A percentile compares a stretch with the other conserved stretches of the same genome.
These are phyloP conservation scores for Globisporangium abappressorium DNA, from an alignment of 352 stramenopile species.

Conservation along the genomic window DNA sequence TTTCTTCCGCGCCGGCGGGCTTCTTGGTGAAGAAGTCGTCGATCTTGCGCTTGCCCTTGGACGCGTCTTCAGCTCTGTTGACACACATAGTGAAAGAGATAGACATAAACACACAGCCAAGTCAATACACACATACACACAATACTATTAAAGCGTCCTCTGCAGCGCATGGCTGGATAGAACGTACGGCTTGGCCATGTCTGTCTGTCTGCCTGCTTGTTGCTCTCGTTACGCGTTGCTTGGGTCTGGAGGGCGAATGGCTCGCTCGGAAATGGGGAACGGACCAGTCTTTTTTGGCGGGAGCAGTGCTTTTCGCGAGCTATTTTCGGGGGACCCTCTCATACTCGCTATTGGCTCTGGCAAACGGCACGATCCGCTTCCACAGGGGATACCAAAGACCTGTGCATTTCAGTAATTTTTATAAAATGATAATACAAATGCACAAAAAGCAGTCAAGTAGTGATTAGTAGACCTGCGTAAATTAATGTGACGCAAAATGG, in stretches of 20 bases:
- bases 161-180: background rate
- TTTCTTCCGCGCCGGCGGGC: conserved; percentile 3
- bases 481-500: background rate
- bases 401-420: background rate
- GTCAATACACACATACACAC: background rate
- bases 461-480: background rate
- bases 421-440: background rate
- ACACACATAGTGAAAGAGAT: background rate
- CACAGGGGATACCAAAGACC: background rate
- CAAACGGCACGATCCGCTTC: background rate
- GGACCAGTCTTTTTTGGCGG: conserved; percentile 10
- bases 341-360: background rate
- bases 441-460: too few relatives aligned
- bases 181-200: conserved; percentile 38
- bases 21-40: conserved; percentile 25
- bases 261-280: conserved; percentile 7
- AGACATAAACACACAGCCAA: background rate
- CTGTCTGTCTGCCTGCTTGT: background rate
- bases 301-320: background rate
- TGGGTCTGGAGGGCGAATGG: conserved; percentile 2
- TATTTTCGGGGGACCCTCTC: conserved; percentile 5
- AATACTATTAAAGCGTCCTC: background rate
- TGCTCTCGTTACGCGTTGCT: background rate
- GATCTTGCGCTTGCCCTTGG: conserved; percentile 42
- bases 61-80: conserved; percentile 35